Base-by-base conservation (phyloP, 2,329 filamentous ascomycete genomes). In the Passalora sequoiae region DNA sequence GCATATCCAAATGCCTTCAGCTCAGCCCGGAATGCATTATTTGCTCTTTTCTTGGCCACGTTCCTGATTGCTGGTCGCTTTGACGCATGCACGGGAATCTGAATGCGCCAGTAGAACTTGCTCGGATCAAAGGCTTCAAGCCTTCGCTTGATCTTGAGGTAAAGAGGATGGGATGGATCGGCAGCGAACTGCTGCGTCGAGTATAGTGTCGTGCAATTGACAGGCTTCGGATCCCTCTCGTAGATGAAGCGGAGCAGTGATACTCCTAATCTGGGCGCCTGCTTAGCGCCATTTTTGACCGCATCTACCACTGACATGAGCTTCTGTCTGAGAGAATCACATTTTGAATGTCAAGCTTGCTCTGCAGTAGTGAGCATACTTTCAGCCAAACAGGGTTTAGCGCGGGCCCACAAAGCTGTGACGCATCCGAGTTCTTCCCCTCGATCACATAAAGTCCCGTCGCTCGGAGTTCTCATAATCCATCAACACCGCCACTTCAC, bases 11-110 rank as follows among this genome's bases (percentile, higher is more conserved):
- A 61, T 16, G 61, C 63, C 44, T 60, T 65, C 56, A 80, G 54
- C 9, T 70, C 69, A 37, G 68, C 60, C 32, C 55, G 53, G 36
- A 79, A 69, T 2, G 72, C 73, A 21, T 61, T 51, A 31, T 68
- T 63, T 20, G 71, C 51, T 55, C 71, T 69, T 46, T 70, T 66
- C 17, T 60, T 60, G 17, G 61, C 62, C 60, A 67, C 69, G 9
- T 67, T 69, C 15, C 77, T 65, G n/a, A 78, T 65, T 16, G 70
- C 68, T 6, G 63, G 62, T 43, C 70, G 73, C 16, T 60, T 58
- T 3, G 50, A 41, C 56, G 59, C 40, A 47, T 55, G 47, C 40
- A 61, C 49, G 44, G 60, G 50, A n/a, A 51, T 39, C 44, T 66
- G 54, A 4, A 73, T 66, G 12, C 61, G 59, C 70, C 71, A 76